These are phyloP conservation scores for Monosporascus sp. DNA, from an alignment of 2,329 filamentous ascomycete species.

Conservation along the genomic window DNA sequence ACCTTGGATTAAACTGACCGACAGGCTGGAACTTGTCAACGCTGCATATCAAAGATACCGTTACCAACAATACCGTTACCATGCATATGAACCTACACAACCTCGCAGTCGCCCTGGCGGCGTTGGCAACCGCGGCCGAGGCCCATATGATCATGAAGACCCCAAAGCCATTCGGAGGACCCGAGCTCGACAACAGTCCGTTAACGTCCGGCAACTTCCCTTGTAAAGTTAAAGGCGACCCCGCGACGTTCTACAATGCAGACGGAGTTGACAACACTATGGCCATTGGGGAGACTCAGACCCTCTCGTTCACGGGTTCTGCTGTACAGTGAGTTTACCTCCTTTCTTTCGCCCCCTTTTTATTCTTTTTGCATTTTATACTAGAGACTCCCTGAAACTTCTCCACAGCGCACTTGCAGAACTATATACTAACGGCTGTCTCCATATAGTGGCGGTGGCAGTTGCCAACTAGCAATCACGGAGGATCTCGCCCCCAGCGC, in stretches of 20 bases:
- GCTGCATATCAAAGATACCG: not conserved
- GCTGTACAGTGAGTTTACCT: slow-evolving; percentile 46
- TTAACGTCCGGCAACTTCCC: slow-evolving; percentile 56
- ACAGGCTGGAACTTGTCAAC: not conserved
- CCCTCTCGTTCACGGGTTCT: slow-evolving; percentile 50
- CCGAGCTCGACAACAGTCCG: slow-evolving; percentile 50
- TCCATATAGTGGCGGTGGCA: slow-evolving; percentile 52
- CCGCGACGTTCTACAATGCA: slow-evolving; percentile 28
- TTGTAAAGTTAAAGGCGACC: slow-evolving; percentile 48
- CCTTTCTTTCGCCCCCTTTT: too few relatives aligned
- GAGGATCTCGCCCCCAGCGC: slow-evolving; percentile 42
- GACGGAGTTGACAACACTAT: slow-evolving; percentile 35
- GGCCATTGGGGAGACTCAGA: slow-evolving; percentile 36
- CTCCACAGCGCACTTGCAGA: too few relatives aligned
- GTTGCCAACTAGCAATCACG: slow-evolving; percentile 66
- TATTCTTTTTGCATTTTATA: too few relatives aligned
- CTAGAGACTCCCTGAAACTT: too few relatives aligned
- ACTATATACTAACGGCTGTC: too few relatives aligned
- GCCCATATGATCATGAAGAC: slow-evolving; percentile 61
- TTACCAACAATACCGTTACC: slow-evolving; percentile 25
- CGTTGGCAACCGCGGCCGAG: slow-evolving; percentile 41
- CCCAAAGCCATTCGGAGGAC: slow-evolving; percentile 48
- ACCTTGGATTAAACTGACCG: too few relatives aligned
- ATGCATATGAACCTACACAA: slow-evolving; percentile 30
- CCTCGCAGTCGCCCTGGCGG: slow-evolving; percentile 35